These are phyloP conservation scores for Trichocomaceae sp. DNA, from an alignment of 2,329 filamentous ascomycete species.

Conservation along the genomic window DNA sequence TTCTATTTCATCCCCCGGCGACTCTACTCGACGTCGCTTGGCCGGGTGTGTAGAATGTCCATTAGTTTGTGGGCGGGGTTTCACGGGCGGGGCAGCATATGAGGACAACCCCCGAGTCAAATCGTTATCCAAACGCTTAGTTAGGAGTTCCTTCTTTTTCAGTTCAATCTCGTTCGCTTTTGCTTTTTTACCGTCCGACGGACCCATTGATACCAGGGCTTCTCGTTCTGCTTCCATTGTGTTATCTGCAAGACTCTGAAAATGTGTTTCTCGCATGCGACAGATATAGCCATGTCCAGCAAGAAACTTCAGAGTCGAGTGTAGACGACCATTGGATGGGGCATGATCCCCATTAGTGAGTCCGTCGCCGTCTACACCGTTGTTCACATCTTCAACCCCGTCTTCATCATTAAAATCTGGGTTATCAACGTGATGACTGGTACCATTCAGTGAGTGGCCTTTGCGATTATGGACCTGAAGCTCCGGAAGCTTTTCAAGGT, in stretches of 20 bases:
- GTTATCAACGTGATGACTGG: constrained; percentile 14
- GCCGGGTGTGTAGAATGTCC: constrained; percentile 16
- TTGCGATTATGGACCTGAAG: constrained; percentile 20
- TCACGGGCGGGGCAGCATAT: constrained; percentile 28
- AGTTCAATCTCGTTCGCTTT: constrained; percentile 28
- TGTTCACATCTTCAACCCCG: background rate
- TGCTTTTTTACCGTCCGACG: constrained; percentile 32
- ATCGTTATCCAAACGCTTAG: constrained; percentile 30
- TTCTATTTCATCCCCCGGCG: constrained; percentile 24
- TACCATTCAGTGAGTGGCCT: constrained; percentile 18
- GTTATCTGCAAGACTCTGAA: constrained; percentile 37
- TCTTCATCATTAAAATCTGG: background rate
- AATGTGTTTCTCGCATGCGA: constrained; percentile 35
- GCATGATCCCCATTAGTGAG: constrained; percentile 21
- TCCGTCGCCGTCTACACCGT: constrained; percentile 18
- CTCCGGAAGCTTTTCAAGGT: constrained; percentile 39
- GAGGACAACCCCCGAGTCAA: constrained; percentile 27
- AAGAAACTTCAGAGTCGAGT: constrained; percentile 34
- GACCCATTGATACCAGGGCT: constrained; percentile 25
- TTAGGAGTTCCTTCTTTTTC: constrained; percentile 25
- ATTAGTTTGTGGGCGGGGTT: constrained; percentile 27
- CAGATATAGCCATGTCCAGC: constrained; percentile 38
- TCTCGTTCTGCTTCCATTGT: constrained; percentile 32
- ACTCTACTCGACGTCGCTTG: constrained; percentile 20
- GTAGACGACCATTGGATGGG: constrained; percentile 19